A percentile compares a stretch with the other conserved stretches of the same genome.
These are phyloP conservation scores for Colletotrichum liaoningense DNA, from an alignment of 2,329 filamentous ascomycete genomes.

Conservation along the genomic window DNA sequence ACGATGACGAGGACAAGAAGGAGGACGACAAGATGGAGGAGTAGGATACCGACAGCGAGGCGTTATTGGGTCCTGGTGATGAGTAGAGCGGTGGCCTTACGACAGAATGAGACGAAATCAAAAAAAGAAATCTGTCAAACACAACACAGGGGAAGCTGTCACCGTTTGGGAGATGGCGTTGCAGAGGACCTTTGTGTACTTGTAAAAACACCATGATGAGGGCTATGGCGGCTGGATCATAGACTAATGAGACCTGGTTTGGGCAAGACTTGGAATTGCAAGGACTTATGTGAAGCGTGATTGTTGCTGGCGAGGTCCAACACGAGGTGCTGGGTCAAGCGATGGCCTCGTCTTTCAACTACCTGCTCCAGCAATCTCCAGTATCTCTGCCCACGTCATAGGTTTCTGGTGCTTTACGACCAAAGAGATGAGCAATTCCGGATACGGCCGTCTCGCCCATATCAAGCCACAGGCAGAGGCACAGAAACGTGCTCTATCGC, in stretches of 20 bases:
- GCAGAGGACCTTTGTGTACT: constrained; percentile 26
- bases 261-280: background rate
- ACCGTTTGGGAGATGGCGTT: background rate
- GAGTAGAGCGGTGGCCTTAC: constrained; percentile 5
- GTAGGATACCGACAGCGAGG: constrained; percentile 55
- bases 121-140: constrained; percentile 27
- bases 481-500: no score
- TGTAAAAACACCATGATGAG: constrained; percentile 38
- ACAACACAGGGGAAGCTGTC: constrained; percentile 1
- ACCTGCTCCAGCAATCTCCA: background rate
- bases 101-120: constrained; percentile 16
- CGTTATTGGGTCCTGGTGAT: background rate
- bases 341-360: background rate
- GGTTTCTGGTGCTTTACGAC: background rate
- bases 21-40: constrained; percentile 90
- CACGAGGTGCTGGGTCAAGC: background rate
- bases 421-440: background rate
- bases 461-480: no score
- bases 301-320: background rate
- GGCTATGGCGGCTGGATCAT: constrained; percentile 37
- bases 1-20: constrained; percentile 70
- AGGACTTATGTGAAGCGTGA: background rate
- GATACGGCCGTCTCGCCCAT: no score
- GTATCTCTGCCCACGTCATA: background rate
- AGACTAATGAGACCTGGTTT: constrained; percentile 37